Evolutionary conservation across 2,329 filamentous ascomycete species (phyloP).

Genomic region (Microcyclosporella mali): DNA sequence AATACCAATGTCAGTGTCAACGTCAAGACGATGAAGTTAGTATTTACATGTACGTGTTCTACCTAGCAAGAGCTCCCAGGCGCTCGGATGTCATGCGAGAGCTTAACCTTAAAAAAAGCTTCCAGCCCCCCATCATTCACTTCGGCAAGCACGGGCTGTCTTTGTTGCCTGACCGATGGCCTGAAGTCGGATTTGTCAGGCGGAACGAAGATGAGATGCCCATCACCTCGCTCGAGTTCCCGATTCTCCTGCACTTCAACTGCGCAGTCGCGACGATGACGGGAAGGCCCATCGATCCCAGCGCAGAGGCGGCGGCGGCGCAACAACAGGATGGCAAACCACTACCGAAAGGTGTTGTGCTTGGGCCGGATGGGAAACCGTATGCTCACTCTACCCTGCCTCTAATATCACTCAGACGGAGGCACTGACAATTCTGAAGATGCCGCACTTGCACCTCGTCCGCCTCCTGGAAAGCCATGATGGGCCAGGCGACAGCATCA

Average conservation of each 20-base stretch:
- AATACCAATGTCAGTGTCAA: not conserved
- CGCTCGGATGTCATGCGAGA: not conserved
- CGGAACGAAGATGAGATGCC: conserved; percentile 27
- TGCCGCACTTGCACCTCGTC: conserved; percentile 66
- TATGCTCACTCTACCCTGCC: conserved; percentile 50
- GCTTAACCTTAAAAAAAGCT: not conserved
- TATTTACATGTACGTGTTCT: not conserved
- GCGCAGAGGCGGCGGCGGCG: conserved; percentile 30
- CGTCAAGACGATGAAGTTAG: not conserved
- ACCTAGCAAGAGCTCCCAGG: not conserved
- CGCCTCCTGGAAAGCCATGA: conserved; percentile 54
- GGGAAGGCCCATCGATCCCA: conserved; percentile 29
- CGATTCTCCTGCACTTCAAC: conserved; percentile 36
- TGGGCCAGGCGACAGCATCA: conserved; percentile 12
- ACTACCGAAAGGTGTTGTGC: conserved; percentile 64
- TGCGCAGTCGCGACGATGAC: conserved; percentile 33
- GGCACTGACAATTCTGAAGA: conserved; percentile 36
- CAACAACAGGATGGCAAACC: conserved; percentile 38
- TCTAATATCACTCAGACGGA: not conserved
- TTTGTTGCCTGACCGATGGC: not conserved
- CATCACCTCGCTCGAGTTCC: conserved; percentile 30
- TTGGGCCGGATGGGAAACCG: conserved; percentile 81
- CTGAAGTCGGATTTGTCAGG: conserved; percentile 19
- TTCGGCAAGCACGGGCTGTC: conserved; percentile 1
- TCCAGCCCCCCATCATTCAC: not conserved